Evolutionary conservation across 2,329 filamentous ascomycete genomes (phyloP).

Genomic region (Whalleya microplaca): DNA sequence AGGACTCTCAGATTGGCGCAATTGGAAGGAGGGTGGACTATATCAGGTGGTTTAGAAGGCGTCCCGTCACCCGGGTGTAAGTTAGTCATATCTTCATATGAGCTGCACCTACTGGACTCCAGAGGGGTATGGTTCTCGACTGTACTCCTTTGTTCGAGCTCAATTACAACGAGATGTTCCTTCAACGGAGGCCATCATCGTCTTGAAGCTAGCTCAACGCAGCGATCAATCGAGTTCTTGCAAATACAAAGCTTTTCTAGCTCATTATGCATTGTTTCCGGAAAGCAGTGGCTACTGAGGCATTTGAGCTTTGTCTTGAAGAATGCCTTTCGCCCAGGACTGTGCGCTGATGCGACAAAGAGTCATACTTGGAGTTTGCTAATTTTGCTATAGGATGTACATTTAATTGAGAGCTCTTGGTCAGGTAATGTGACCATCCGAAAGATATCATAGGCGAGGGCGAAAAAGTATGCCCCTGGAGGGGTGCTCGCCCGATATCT

Average conservation of each 20-base stretch:
- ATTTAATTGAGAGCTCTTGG: no score
- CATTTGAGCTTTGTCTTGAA: slow-evolving; percentile 27
- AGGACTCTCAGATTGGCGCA: background rate
- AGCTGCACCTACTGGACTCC: background rate
- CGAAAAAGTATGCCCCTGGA: background rate
- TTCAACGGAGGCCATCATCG: slow-evolving; percentile 7
- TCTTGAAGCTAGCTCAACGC: slow-evolving; percentile 22
- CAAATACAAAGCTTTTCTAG: slow-evolving; percentile 24
- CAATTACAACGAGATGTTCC: background rate
- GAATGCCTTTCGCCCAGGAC: slow-evolving; percentile 16
- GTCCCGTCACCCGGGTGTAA: background rate
- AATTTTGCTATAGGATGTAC: background rate
- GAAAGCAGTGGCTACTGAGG: slow-evolving; percentile 18
- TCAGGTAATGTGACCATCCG: no score
- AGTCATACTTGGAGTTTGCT: slow-evolving; percentile 2
- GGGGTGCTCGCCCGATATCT: background rate
- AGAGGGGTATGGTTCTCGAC: background rate
- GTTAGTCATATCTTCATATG: background rate
- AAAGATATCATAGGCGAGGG: no score
- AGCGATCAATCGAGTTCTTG: slow-evolving; percentile 20
- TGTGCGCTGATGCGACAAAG: slow-evolving; percentile 26
- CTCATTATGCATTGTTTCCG: slow-evolving; percentile 33
- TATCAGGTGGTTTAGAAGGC: background rate
- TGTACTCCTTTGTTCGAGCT: background rate
- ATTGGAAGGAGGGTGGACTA: background rate